Evolutionary conservation across 2,329 filamentous ascomycete species (phyloP).

Genomic region (Penicillium sp.): DNA sequence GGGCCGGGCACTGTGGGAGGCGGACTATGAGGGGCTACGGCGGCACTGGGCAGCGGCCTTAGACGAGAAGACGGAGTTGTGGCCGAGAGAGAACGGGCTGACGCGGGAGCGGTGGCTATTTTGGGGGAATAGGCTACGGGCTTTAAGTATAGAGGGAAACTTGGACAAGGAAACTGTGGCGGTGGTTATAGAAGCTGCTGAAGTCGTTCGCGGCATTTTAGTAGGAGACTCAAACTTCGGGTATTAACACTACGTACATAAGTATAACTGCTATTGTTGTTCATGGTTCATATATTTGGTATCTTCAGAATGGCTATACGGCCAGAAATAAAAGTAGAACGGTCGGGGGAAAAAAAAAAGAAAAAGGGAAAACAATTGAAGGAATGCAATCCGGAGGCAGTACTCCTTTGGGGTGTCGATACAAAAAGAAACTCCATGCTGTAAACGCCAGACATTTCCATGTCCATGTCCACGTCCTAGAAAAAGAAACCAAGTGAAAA

Average conservation of each 20-base stretch:
- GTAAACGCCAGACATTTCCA: slow-evolving; percentile 9
- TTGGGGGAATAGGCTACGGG: neutral
- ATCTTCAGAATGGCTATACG: slow-evolving; percentile 25
- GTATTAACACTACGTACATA: neutral
- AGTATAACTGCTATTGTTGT: neutral
- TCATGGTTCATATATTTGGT: slow-evolving; percentile 18
- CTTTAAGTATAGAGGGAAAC: neutral
- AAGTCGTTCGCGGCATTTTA: neutral
- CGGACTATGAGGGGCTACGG: neutral
- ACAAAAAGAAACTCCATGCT: slow-evolving; percentile 10
- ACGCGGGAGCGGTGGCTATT: neutral
- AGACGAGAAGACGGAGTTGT: neutral
- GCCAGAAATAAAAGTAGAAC: slow-evolving; percentile 8
- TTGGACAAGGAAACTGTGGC: neutral
- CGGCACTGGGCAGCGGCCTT: neutral
- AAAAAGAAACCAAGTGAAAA: slow-evolving; percentile 13
- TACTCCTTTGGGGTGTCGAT: slow-evolving; percentile 20
- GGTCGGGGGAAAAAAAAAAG: slow-evolving; percentile 7
- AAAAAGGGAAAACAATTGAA: slow-evolving; percentile 2
- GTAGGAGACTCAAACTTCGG: neutral
- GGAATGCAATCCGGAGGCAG: slow-evolving; percentile 10
- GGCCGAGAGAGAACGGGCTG: neutral
- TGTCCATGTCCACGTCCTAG: slow-evolving; percentile 3
- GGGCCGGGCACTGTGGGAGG: neutral
- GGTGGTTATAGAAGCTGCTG: neutral